Percentiles rank a stretch among this genome's conserved stretches.
Evolutionary conservation across 2,329 filamentous ascomycete genomes (phyloP).

Genomic region (Paecilomyces niveus): DNA sequence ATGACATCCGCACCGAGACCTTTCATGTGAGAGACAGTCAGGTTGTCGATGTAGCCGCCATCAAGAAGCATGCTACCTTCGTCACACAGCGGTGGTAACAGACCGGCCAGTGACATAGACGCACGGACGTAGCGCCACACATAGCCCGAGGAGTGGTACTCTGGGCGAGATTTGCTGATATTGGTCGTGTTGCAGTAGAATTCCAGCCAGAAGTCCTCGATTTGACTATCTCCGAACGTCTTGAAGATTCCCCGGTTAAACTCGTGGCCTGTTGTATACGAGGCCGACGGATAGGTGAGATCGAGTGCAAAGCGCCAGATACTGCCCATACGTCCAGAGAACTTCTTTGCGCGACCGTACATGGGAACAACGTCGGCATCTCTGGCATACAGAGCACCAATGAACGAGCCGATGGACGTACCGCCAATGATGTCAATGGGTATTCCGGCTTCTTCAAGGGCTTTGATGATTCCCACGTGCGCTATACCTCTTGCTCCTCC

Average conservation of each 20-base stretch:
- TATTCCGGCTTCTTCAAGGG: slow-evolving; percentile 91
- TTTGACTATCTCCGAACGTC: slow-evolving; percentile 91
- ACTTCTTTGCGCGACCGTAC: slow-evolving; percentile 95
- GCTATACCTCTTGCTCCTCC: slow-evolving; percentile 88
- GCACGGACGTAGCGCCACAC: slow-evolving; percentile 96
- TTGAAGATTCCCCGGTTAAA: slow-evolving; percentile 99
- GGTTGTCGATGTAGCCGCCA: slow-evolving; percentile 93
- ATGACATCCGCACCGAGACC: slow-evolving; percentile 86
- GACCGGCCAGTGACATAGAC: slow-evolving; percentile 90
- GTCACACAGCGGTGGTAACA: slow-evolving; percentile 89
- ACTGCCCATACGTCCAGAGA: slow-evolving; percentile 95
- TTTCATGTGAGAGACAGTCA: slow-evolving; percentile 97
- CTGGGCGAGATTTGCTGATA: slow-evolving; percentile 84
- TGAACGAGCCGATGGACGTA: slow-evolving; percentile 93
- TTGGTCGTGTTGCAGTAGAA: slow-evolving; percentile 99
- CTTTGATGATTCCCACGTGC: slow-evolving; percentile 88
- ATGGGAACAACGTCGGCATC: slow-evolving; percentile 96
- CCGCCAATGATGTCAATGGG: slow-evolving; percentile 93
- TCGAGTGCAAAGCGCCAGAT: slow-evolving; percentile 98
- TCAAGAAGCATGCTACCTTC: slow-evolving; percentile 96
- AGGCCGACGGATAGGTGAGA: slow-evolving; percentile 89
- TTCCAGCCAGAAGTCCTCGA: slow-evolving; percentile 98
- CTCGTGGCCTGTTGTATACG: slow-evolving; percentile 96
- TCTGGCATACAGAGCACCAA: slow-evolving; percentile 88
- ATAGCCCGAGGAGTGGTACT: slow-evolving; percentile 94